Conservation (phyloP, 768 basidiomycete genomes). For the Macrolepiota fuliginosa region DNA sequence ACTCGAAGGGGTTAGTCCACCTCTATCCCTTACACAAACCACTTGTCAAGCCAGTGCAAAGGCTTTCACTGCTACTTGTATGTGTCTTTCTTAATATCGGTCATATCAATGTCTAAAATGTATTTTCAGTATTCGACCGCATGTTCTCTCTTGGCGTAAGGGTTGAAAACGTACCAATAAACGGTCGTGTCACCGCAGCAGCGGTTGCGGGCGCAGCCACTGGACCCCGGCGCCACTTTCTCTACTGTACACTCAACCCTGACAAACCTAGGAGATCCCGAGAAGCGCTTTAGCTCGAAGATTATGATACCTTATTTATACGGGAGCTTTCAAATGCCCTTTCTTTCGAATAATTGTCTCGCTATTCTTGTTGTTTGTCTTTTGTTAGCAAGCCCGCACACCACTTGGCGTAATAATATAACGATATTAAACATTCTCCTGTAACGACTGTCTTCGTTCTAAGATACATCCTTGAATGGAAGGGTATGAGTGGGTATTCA, state of each 20-base stretch:
- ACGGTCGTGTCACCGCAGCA: slow-evolving; percentile 62
- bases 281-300: not conserved
- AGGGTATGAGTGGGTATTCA: slow-evolving; percentile 10
- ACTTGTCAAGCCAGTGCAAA: slow-evolving; percentile 88
- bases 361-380: not conserved
- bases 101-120: slow-evolving; percentile 1
- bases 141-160: slow-evolving; percentile 88
- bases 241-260: slow-evolving; percentile 74
- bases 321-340: not conserved
- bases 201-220: slow-evolving; percentile 59
- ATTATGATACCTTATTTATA: not conserved
- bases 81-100: slow-evolving; percentile 22
- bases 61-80: slow-evolving; percentile 83
- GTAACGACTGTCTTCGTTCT: slow-evolving; percentile 1
- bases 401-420: not conserved
- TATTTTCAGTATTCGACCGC: slow-evolving; percentile 69
- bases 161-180: slow-evolving; percentile 61
- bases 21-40: slow-evolving; percentile 81
- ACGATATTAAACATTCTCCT: not conserved
- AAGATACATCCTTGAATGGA: slow-evolving; percentile 11
- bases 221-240: slow-evolving; percentile 80
- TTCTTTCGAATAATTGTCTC: not conserved
- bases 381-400: not conserved
- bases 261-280: slow-evolving; percentile 42
- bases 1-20: slow-evolving; percentile 88